phyloP scores from a whole-genome alignment of 2,329 filamentous ascomycete species.

The Penicillium griseofulvum region DNA sequence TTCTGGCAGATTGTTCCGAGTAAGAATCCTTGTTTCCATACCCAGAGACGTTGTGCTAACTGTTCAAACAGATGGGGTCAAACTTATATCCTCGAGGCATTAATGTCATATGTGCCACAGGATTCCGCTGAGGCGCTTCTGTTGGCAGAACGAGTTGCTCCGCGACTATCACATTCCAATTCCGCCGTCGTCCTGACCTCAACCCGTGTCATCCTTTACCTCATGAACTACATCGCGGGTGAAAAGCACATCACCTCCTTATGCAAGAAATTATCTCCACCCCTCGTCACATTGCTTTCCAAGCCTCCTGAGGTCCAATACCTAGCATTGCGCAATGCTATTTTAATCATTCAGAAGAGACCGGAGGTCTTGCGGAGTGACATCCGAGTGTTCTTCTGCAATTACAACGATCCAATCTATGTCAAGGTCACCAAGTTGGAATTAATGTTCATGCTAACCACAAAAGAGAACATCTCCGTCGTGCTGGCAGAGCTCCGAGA shows the following conservation, averaged over 20 bases:
- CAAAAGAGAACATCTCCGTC: constrained; percentile 90
- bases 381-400: constrained; percentile 98
- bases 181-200: constrained; percentile 94
- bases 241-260: constrained; percentile 82
- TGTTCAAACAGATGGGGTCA: constrained; percentile 76
- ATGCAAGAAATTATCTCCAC: constrained; percentile 90
- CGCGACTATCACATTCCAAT: constrained; percentile 95
- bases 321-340: constrained; percentile 84
- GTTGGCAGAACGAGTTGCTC: constrained; percentile 87
- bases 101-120: constrained; percentile 97
- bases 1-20: constrained; percentile 95
- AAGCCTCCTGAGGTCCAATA: constrained; percentile 99
- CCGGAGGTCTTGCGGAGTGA: constrained; percentile 94
- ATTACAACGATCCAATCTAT: constrained; percentile 99
- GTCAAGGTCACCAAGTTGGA: constrained; percentile 99
- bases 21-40: constrained; percentile 49
- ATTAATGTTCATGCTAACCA: constrained; percentile 98
- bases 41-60: constrained; percentile 10
- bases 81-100: constrained; percentile 93
- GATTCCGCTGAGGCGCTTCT: constrained; percentile 84
- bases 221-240: constrained; percentile 98
- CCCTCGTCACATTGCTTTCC: constrained; percentile 87
- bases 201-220: constrained; percentile 91
- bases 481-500: constrained; percentile 91
- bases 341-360: constrained; percentile 86